These are phyloP conservation scores for Aspergillus eucalypticola DNA, from an alignment of 2,329 filamentous ascomycete genomes.

Conservation along the genomic window DNA sequence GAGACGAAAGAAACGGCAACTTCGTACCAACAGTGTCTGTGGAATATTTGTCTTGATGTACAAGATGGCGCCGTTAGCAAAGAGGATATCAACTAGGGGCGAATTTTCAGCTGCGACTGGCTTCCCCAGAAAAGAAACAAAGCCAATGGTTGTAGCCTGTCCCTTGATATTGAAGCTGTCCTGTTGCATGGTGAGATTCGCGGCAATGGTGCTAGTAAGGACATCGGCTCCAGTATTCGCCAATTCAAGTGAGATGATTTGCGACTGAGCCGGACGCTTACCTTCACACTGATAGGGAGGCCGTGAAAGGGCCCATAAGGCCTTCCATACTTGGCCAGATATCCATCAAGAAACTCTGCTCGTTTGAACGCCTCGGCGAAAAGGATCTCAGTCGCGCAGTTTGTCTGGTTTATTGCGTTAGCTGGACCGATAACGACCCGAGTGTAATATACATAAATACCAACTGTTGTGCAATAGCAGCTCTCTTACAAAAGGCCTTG, in stretches of 20 bases:
- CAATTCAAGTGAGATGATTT: not conserved
- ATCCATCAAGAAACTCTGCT: not conserved
- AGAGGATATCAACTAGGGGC: conserved; percentile 25
- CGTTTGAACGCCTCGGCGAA: not conserved
- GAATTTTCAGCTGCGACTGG: conserved; percentile 22
- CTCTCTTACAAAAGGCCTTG: not conserved
- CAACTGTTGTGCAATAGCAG: not conserved
- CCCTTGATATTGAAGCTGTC: conserved; percentile 17
- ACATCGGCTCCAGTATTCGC: not conserved
- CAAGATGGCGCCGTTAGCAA: conserved; percentile 31
- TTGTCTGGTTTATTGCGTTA: not conserved
- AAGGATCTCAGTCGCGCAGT: not conserved
- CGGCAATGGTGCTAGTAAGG: not conserved
- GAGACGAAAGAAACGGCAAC: not conserved
- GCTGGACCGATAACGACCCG: not conserved
- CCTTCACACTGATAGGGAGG: not conserved
- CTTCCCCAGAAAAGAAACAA: conserved; percentile 24
- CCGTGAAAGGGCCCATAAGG: not conserved
- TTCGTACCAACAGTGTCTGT: conserved; percentile 34
- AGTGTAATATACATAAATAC: not conserved
- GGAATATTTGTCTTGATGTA: conserved; percentile 39
- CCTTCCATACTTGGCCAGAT: not conserved
- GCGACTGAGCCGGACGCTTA: not conserved
- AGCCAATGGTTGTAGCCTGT: conserved; percentile 22
- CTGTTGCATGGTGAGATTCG: not conserved